These are phyloP conservation scores for Penicillium brasilianum DNA, from an alignment of 2,329 filamentous ascomycete genomes.

Conservation along the genomic window DNA sequence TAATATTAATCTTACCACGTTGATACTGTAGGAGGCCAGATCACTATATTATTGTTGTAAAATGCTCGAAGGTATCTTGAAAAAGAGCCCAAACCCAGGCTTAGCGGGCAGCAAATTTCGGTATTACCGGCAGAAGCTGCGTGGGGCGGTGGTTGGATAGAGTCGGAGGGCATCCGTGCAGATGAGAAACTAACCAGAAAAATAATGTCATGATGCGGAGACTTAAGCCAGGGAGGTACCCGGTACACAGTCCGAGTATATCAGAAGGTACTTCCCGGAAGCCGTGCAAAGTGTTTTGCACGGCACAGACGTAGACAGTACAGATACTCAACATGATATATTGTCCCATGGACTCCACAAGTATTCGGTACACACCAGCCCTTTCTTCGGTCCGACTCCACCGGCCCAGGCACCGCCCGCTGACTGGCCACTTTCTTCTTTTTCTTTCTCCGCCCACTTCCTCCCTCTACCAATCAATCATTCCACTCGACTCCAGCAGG, in stretches of 20 bases:
- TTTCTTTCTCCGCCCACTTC: neutral
- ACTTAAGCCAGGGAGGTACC: neutral
- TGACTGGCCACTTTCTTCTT: neutral
- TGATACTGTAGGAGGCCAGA: too few species aligned
- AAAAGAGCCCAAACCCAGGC: neutral
- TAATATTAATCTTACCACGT: too few species aligned
- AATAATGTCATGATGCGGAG: neutral
- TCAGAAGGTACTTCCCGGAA: neutral
- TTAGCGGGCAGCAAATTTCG: neutral
- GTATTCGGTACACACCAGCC: neutral
- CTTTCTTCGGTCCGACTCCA: neutral
- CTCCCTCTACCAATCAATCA: slow-evolving; percentile 1
- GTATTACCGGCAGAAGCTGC: neutral
- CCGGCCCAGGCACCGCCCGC: slow-evolving; percentile 6
- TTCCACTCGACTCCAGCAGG: neutral
- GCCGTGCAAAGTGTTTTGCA: too few species aligned
- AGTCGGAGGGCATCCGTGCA: too few species aligned
- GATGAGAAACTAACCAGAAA: too few species aligned
- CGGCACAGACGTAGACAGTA: too few species aligned
- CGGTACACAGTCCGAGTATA: neutral
- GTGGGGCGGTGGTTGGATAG: neutral
- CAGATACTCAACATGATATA: too few species aligned
- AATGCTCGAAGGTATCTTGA: neutral
- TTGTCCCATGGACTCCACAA: neutral
- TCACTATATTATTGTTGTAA: too few species aligned